phyloP scores from a whole-genome alignment of 2,329 filamentous ascomycete species.

The Apiospora marii region DNA sequence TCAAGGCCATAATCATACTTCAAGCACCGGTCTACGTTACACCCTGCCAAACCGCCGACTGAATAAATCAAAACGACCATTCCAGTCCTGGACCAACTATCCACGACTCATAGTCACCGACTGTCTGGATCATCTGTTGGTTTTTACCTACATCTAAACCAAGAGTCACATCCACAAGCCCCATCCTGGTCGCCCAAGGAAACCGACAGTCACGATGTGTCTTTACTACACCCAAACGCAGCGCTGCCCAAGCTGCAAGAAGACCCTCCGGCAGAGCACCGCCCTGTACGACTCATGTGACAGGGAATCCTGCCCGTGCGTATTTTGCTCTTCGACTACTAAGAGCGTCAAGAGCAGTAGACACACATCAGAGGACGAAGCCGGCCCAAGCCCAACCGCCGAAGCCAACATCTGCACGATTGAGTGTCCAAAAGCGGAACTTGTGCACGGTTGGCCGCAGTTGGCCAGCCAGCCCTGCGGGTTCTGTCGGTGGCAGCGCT shows the following conservation, averaged over 20 bases:
- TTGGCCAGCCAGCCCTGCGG: not conserved
- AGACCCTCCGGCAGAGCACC: not conserved
- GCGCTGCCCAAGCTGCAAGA: slow-evolving; percentile 2
- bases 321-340: not conserved
- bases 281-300: not conserved
- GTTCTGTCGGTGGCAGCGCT: slow-evolving; percentile 14
- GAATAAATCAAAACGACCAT: no score
- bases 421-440: not conserved
- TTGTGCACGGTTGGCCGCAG: not conserved
- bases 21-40: no score
- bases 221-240: not conserved
- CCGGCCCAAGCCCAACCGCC: not conserved
- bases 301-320: not conserved
- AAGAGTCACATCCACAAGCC: rapidly evolving
- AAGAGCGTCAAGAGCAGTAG: not conserved
- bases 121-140: not conserved
- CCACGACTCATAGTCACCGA: no score
- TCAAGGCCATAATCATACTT: no score
- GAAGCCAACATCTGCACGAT: not conserved
- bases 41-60: no score
- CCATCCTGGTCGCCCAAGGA: no score
- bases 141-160: not conserved
- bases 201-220: not conserved
- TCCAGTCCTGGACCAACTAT: no score
- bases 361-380: not conserved